Percentiles rank a stretch among this genome's conserved stretches.
These are phyloP conservation scores for Spathaspora sp. DNA, from an alignment of 1,139 yeast species.

Conservation along the genomic window DNA sequence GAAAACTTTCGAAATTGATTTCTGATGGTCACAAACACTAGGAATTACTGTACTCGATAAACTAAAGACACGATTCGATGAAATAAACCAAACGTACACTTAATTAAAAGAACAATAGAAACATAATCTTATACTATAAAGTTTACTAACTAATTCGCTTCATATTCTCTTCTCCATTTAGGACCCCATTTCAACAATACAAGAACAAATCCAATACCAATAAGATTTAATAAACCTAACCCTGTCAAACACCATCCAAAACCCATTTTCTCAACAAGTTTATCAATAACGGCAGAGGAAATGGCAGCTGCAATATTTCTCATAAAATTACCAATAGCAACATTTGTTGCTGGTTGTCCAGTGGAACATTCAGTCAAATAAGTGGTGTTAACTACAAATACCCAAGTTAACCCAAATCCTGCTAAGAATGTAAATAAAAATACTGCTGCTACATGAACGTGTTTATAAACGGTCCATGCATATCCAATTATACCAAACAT, in stretches of 20 bases:
- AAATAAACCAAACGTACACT: too few relatives aligned
- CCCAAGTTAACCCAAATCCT: conserved; percentile 62
- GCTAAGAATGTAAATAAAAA: conserved; percentile 45
- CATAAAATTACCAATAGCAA: conserved; percentile 56
- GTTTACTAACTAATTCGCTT: conserved; percentile 2
- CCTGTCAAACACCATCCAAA: conserved; percentile 64
- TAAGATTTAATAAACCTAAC: conserved; percentile 40
- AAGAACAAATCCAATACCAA: conserved; percentile 29
- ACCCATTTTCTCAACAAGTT: conserved; percentile 44
- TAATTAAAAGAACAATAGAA: too few relatives aligned
- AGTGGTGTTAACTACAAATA: conserved; percentile 56
- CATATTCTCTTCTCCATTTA: conserved; percentile 24
- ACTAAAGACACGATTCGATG: too few relatives aligned
- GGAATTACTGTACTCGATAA: neutral
- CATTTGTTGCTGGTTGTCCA: conserved; percentile 54
- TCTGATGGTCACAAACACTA: neutral
- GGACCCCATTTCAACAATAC: conserved; percentile 27
- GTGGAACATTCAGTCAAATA: conserved; percentile 54
- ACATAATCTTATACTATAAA: too few relatives aligned
- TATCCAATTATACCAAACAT: conserved; percentile 51
- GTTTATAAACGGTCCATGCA: conserved; percentile 52
- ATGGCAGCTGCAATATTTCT: conserved; percentile 59
- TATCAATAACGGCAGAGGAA: conserved; percentile 48
- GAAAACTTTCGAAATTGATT: neutral
- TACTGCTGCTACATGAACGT: conserved; percentile 43